phyloP scores from a whole-genome alignment of 257 asterid genomes.

The Verbascum thapsus region DNA sequence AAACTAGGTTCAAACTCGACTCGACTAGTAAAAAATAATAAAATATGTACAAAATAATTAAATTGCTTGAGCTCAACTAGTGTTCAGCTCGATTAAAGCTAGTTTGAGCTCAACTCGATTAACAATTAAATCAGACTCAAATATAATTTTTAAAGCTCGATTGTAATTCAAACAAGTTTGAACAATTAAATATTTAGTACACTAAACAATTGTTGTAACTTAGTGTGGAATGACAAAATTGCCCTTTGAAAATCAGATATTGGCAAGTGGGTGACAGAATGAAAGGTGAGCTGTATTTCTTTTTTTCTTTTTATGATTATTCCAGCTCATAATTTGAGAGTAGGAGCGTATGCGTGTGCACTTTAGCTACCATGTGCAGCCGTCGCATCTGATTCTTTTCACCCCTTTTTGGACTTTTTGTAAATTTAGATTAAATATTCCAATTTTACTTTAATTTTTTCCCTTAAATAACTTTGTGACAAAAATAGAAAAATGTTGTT shows the following conservation, averaged over 20 bases:
- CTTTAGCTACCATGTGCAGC: conserved; percentile 36
- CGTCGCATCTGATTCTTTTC: conserved; percentile 34
- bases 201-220: too few species aligned
- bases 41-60: too few species aligned
- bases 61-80: too few species aligned
- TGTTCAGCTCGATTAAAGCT: too few species aligned
- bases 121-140: too few species aligned
- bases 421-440: background rate
- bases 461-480: too few species aligned
- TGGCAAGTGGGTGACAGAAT: conserved; percentile 43
- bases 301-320: background rate
- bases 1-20: too few species aligned
- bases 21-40: too few species aligned
- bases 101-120: too few species aligned
- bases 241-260: conserved; percentile 30
- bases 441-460: background rate
- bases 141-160: too few species aligned
- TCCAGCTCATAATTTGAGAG: conserved; percentile 59
- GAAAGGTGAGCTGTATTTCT: conserved; percentile 46
- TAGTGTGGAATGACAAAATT: conserved; percentile 30
- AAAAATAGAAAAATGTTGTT: background rate
- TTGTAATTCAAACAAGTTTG: too few species aligned
- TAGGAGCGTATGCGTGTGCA: conserved; percentile 43
- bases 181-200: too few species aligned
- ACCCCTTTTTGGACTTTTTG: background rate